These are phyloP conservation scores for Neurospora discreta DNA, from an alignment of 495 filamentous ascomycete species.

Conservation along the genomic window DNA sequence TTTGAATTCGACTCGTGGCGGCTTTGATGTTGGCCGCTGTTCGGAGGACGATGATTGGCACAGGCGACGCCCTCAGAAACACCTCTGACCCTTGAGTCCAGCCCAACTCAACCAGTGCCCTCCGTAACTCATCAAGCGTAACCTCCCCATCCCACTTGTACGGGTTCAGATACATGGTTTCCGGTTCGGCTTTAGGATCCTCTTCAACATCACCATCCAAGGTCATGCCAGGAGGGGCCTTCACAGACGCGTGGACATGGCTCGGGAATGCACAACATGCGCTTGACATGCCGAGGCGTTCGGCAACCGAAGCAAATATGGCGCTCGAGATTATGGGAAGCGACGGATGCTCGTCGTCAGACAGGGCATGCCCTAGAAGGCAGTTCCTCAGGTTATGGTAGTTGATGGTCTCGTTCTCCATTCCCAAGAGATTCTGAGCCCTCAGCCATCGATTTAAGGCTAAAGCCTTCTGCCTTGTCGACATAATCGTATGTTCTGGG, in stretches of 20 bases:
- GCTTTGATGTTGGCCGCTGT: slow-evolving; percentile 70
- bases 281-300: slow-evolving; percentile 56
- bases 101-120: slow-evolving; percentile 52
- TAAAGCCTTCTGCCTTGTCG: slow-evolving; percentile 56
- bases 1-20: slow-evolving; percentile 26
- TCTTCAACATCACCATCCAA: slow-evolving; percentile 42
- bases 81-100: slow-evolving; percentile 41
- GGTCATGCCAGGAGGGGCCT: slow-evolving; percentile 44
- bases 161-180: slow-evolving; percentile 74
- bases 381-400: slow-evolving; percentile 77
- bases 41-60: slow-evolving; percentile 58
- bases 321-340: slow-evolving; percentile 67
- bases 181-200: slow-evolving; percentile 18
- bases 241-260: slow-evolving; percentile 68
- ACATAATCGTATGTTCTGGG: slow-evolving; percentile 37
- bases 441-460: slow-evolving; percentile 54
- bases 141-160: slow-evolving; percentile 62
- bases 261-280: slow-evolving; percentile 65
- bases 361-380: slow-evolving; percentile 67
- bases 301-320: slow-evolving; percentile 33
- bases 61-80: slow-evolving; percentile 49
- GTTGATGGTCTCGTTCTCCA: slow-evolving; percentile 42
- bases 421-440: slow-evolving; percentile 54
- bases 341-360: slow-evolving; percentile 57
- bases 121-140: slow-evolving; percentile 42